Conservation (phyloP, 2,329 filamentous ascomycete genomes). For the Fusarium hainanense region DNA sequence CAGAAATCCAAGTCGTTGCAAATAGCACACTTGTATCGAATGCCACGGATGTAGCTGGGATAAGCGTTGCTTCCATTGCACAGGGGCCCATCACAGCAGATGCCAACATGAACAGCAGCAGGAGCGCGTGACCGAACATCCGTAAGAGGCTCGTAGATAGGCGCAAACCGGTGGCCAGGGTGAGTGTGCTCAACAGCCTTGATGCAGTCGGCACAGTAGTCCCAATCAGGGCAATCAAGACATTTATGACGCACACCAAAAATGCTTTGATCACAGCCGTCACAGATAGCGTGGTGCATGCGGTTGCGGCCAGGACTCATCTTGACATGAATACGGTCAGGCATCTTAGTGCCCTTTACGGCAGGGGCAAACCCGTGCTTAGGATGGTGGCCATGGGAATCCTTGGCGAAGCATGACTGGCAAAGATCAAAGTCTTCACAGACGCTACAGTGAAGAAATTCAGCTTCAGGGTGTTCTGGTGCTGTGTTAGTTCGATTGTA, state of each 20-base stretch:
- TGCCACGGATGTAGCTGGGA: slow-evolving; percentile 81
- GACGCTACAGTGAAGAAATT: slow-evolving; percentile 85
- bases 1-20: slow-evolving; percentile 97
- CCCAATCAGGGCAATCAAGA: slow-evolving; percentile 95
- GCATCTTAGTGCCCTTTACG: slow-evolving; percentile 70
- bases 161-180: slow-evolving; percentile 86
- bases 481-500: slow-evolving; percentile 20
- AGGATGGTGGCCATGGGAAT: slow-evolving; percentile 91
- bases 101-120: slow-evolving; percentile 75
- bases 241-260: slow-evolving; percentile 95
- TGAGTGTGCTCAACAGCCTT: slow-evolving; percentile 75
- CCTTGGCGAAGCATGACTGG: slow-evolving; percentile 78
- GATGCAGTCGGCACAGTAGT: slow-evolving; percentile 86
- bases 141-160: slow-evolving; percentile 79
- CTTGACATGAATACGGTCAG: slow-evolving; percentile 70
- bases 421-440: slow-evolving; percentile 96
- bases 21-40: slow-evolving; percentile 96
- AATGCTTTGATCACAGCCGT: slow-evolving; percentile 92
- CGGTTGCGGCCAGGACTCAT: slow-evolving; percentile 84
- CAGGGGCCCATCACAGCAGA: slow-evolving; percentile 94
- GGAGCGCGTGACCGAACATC: slow-evolving; percentile 36
- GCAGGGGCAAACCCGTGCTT: slow-evolving; percentile 82
- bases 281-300: slow-evolving; percentile 89
- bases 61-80: slow-evolving; percentile 70
- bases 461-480: slow-evolving; percentile 75